phyloP scores from a whole-genome alignment of 2,329 filamentous ascomycete species.

The Fusarium anthophilum region DNA sequence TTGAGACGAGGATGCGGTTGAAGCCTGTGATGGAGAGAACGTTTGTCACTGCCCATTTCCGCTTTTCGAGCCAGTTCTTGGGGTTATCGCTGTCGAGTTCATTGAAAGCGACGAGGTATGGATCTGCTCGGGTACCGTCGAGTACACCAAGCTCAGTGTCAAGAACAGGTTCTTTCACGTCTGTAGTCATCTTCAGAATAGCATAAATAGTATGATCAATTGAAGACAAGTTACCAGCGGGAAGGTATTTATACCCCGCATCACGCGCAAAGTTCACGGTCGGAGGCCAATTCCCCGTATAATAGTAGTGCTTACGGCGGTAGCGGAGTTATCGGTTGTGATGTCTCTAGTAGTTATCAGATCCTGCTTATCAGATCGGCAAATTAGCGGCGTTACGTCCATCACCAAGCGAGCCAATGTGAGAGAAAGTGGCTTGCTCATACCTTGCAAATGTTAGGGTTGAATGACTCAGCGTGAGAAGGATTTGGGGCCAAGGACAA shows the following conservation, averaged over 20 bases:
- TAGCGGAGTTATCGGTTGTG: constrained; percentile 28
- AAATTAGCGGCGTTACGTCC: not conserved
- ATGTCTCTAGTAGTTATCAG: constrained; percentile 7
- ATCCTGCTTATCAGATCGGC: constrained; percentile 21
- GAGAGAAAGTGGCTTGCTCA: not conserved
- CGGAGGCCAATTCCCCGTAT: not conserved
- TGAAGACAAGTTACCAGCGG: rapidly evolving
- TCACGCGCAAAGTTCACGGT: not conserved
- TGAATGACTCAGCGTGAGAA: not conserved
- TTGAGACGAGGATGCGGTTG: constrained; percentile 61
- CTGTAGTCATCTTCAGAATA: not conserved
- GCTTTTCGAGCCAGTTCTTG: constrained; percentile 49
- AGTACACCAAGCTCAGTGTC: constrained; percentile 1
- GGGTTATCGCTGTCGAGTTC: constrained; percentile 50
- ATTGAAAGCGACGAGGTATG: constrained; percentile 42
- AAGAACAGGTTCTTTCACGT: not conserved
- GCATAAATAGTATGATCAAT: rapidly evolving
- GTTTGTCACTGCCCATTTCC: constrained; percentile 60
- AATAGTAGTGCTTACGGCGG: not conserved
- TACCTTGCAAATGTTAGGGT: not conserved
- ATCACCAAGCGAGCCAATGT: not conserved
- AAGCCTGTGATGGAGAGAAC: constrained; percentile 61
- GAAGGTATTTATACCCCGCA: not conserved
- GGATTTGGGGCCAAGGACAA: not conserved
- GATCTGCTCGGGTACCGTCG: not conserved